These are phyloP conservation scores for Gnomoniopsis sp. DNA, from an alignment of 2,329 filamentous ascomycete species.

Conservation along the genomic window DNA sequence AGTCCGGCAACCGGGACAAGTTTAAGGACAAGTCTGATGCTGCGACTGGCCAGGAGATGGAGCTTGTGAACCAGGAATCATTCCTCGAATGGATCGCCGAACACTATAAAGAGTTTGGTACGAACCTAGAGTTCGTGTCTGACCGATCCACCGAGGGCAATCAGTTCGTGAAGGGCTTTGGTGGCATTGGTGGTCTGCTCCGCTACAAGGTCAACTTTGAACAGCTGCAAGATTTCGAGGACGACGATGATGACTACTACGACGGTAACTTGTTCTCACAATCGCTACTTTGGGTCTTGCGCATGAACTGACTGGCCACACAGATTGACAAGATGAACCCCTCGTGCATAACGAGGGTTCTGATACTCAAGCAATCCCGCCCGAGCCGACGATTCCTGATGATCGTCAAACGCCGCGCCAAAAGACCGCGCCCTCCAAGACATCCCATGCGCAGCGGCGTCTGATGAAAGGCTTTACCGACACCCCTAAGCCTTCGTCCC, in stretches of 20 bases:
- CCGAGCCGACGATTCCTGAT: slow-evolving; percentile 26
- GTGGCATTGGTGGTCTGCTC: slow-evolving; percentile 94
- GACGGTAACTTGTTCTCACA: slow-evolving; percentile 43
- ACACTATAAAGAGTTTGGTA: slow-evolving; percentile 97
- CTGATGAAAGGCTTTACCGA: slow-evolving; percentile 43
- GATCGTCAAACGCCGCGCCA: slow-evolving; percentile 40
- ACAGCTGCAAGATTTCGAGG: slow-evolving; percentile 86
- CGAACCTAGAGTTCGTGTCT: slow-evolving; percentile 92
- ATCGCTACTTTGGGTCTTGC: not conserved
- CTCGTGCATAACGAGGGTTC: slow-evolving; percentile 84
- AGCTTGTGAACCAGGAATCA: slow-evolving; percentile 78
- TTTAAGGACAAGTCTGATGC: slow-evolving; percentile 82
- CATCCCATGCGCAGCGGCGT: slow-evolving; percentile 39
- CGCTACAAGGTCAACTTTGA: slow-evolving; percentile 99
- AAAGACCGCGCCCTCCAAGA: slow-evolving; percentile 31
- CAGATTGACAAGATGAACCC: slow-evolving; percentile 87
- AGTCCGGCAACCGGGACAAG: slow-evolving; percentile 62
- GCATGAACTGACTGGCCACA: not conserved
- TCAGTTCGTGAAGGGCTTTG: slow-evolving; percentile 99
- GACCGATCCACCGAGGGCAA: slow-evolving; percentile 97
- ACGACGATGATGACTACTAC: slow-evolving; percentile 94
- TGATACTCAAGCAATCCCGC: slow-evolving; percentile 57
- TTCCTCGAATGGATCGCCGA: slow-evolving; percentile 99
- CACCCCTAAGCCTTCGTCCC: slow-evolving; percentile 40
- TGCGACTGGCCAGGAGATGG: slow-evolving; percentile 89